Evolutionary conservation across 106 monocot genomes (phyloP).

Genomic region (Hemerocallis citrina): DNA sequence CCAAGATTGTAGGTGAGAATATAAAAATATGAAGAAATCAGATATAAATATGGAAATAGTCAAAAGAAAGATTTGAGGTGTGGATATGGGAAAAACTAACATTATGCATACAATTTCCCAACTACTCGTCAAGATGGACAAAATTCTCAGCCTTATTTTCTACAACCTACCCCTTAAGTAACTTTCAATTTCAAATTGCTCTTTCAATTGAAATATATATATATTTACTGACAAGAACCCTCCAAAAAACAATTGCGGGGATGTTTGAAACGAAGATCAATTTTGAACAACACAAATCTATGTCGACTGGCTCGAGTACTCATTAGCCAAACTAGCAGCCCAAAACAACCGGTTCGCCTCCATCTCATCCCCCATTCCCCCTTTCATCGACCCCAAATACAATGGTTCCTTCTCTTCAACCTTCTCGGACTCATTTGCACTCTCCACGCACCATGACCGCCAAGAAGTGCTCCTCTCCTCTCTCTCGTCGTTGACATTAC

Average conservation of each 20-base stretch:
- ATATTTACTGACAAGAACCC: background rate
- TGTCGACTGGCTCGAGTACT: background rate
- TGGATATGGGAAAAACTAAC: too few relatives aligned
- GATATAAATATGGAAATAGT: too few relatives aligned
- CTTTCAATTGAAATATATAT: background rate
- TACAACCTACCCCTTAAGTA: background rate
- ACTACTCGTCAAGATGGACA: too few relatives aligned
- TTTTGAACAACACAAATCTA: background rate
- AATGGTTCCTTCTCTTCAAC: background rate
- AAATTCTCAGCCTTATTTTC: background rate
- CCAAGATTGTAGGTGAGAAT: too few relatives aligned
- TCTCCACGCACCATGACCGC: background rate
- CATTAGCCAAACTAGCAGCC: constrained; percentile 8
- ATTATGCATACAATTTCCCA: too few relatives aligned
- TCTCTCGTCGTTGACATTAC: too few relatives aligned
- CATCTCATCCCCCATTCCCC: background rate
- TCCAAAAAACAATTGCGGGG: background rate
- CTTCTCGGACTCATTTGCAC: background rate
- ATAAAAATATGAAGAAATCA: too few relatives aligned
- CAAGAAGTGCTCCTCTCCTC: background rate
- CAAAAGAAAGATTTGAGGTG: too few relatives aligned
- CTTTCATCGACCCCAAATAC: background rate
- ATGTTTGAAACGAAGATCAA: background rate
- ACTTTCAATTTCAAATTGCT: background rate
- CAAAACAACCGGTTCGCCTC: constrained; percentile 5